phyloP scores from a whole-genome alignment of 108 stramenopile species.

The Nitzschia palea region DNA sequence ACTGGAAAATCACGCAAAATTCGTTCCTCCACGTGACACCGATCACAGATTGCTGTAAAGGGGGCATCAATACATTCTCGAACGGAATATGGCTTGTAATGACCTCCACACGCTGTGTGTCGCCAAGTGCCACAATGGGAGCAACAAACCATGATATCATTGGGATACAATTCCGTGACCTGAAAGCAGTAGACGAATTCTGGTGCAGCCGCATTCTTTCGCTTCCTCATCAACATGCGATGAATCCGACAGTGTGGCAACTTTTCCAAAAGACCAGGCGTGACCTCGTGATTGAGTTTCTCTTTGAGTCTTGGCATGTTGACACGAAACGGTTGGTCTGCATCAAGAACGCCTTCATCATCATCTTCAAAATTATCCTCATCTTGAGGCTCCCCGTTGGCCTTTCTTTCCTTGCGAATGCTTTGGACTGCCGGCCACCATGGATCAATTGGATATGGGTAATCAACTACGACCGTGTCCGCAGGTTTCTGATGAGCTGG shows the following conservation, averaged over 20 bases:
- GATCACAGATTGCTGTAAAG: slow-evolving; percentile 73
- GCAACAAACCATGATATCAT: slow-evolving; percentile 81
- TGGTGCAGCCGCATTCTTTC: slow-evolving; percentile 30
- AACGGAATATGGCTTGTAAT: slow-evolving; percentile 66
- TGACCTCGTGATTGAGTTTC: slow-evolving; percentile 40
- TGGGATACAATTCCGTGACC: slow-evolving; percentile 70
- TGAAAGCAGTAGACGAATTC: slow-evolving; percentile 76
- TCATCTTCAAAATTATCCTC: slow-evolving; percentile 45
- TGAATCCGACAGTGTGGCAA: slow-evolving; percentile 81
- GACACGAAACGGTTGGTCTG: slow-evolving; percentile 37
- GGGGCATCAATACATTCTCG: slow-evolving; percentile 49
- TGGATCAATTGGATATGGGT: slow-evolving; percentile 51
- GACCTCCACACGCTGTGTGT: slow-evolving; percentile 84
- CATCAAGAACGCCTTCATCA: slow-evolving; percentile 3
- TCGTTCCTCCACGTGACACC: slow-evolving; percentile 62
- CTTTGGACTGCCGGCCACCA: slow-evolving; percentile 73
- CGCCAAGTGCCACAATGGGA: slow-evolving; percentile 86
- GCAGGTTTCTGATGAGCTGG: not conserved
- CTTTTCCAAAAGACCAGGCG: slow-evolving; percentile 81
- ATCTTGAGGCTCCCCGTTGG: slow-evolving; percentile 28
- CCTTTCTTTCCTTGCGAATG: slow-evolving; percentile 61
- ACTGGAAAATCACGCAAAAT: slow-evolving; percentile 42
- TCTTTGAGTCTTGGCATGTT: slow-evolving; percentile 39
- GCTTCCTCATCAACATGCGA: slow-evolving; percentile 35
- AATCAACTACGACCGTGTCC: slow-evolving; percentile 24